Percentiles rank a stretch among this genome's conserved stretches.
These are phyloP conservation scores for Spencermartinsiella europaea DNA, from an alignment of 805 yeast species.

Conservation along the genomic window DNA sequence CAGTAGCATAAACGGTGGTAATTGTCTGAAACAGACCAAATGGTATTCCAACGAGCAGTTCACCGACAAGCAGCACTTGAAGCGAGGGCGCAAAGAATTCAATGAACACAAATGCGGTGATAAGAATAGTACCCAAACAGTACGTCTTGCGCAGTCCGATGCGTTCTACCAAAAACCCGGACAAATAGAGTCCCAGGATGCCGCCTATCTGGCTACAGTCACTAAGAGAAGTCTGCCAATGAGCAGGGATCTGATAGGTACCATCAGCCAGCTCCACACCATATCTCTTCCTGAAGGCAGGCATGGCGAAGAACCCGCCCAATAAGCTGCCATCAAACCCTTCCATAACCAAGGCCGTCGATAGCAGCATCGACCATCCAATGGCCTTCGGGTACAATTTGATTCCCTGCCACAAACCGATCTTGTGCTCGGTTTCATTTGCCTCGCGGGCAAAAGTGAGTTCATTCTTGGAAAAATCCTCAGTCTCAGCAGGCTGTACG, in stretches of 20 bases:
- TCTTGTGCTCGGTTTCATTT: constrained; percentile 20
- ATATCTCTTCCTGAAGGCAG: constrained; percentile 11
- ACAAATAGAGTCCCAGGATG: constrained; percentile 41
- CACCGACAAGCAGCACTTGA: constrained; percentile 32
- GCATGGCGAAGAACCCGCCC: constrained; percentile 36
- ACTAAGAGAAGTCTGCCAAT: constrained; percentile 21
- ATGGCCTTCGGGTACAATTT: constrained; percentile 35
- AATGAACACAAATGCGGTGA: constrained; percentile 39
- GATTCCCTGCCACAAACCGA: constrained; percentile 32
- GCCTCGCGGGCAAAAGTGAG: no score
- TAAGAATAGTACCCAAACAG: constrained; percentile 32
- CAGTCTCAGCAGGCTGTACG: no score
- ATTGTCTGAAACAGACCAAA: constrained; percentile 52
- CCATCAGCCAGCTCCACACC: constrained; percentile 18
- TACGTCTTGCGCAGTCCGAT: constrained; percentile 43
- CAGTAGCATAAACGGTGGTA: constrained; percentile 48
- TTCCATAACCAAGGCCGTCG: constrained; percentile 44
- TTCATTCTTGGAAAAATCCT: no score
- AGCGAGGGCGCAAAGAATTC: constrained; percentile 40
- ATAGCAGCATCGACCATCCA: constrained; percentile 41
- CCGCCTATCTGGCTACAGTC: constrained; percentile 30
- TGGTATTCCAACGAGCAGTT: constrained; percentile 35
- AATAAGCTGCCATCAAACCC: constrained; percentile 43
- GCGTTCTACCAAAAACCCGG: constrained; percentile 42
- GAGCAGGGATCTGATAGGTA: constrained; percentile 14